Evolutionary conservation across 2,329 filamentous ascomycete genomes (phyloP).

Genomic region (Arthrobotrys conoides): DNA sequence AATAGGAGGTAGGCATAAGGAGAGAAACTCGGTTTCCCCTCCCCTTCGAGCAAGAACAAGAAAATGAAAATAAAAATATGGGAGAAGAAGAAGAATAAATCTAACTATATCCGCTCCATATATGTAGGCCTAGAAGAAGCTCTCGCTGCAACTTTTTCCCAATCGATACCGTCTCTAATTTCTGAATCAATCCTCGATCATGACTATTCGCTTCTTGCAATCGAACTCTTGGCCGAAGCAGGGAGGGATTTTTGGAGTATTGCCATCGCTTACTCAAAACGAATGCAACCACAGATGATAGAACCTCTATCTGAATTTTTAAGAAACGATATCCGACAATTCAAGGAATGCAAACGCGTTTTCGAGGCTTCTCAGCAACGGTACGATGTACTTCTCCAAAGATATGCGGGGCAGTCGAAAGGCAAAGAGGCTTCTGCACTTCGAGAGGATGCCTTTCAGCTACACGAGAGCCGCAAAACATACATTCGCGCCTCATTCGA

Average conservation of each 20-base stretch:
- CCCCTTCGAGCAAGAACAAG: no score
- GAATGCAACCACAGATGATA: conserved; percentile 80
- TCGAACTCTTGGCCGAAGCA: conserved; percentile 87
- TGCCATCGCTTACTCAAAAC: conserved; percentile 80
- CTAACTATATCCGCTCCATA: not conserved
- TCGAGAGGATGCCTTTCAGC: conserved; percentile 93
- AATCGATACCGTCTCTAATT: conserved; percentile 79
- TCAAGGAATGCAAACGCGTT: conserved; percentile 78
- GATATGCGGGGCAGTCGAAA: conserved; percentile 88
- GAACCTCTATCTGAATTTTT: conserved; percentile 88
- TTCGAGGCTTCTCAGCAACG: conserved; percentile 85
- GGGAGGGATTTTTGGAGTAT: conserved; percentile 89
- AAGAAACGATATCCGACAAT: conserved; percentile 81
- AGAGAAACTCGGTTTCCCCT: not conserved
- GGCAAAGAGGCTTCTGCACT: conserved; percentile 92
- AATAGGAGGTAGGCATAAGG: conserved; percentile 69
- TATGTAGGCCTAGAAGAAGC: conserved; percentile 78
- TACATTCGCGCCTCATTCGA: conserved; percentile 95
- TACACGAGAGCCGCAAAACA: conserved; percentile 90
- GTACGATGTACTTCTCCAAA: conserved; percentile 84
- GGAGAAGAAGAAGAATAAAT: no score
- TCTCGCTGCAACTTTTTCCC: conserved; percentile 80
- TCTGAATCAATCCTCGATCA: conserved; percentile 91
- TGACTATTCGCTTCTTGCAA: conserved; percentile 90
- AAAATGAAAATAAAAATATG: not conserved